Base-by-base conservation (phyloP, 2,329 filamentous ascomycete species). In the Penicillium sp. region DNA sequence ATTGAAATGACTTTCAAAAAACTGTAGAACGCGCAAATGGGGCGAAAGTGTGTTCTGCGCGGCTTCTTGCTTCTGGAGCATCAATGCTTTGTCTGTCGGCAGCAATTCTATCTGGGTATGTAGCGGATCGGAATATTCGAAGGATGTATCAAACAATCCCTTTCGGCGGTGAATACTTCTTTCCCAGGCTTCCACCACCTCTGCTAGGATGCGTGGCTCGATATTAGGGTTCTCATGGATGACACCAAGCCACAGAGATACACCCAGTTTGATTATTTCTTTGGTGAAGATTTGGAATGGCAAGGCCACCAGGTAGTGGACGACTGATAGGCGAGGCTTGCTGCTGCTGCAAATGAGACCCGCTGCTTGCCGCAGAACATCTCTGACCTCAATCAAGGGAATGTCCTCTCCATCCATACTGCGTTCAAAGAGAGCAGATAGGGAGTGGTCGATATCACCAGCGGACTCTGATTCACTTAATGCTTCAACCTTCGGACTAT, bases 221-320 rank as follows among this genome's bases (percentile, higher is more conserved):
- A 97, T 88, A 55, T 85, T 84, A 3, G 93, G 90, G 68, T 96
- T 98, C 73, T 99, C 95, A 67, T 98, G 95, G 68, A 98, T 96
- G 14, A 98, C 90, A 26, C 95, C 95, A 59, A 97, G 86, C 95
- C 95, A 99, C 7, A 99, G 80, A 4, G 95, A 97, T 35, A 97
- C 90, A 6, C 95, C 96, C 50, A 98, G 85, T 71, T 96, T 96
- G 72, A 99, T 95, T 2, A 93, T 95, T 68, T 96, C 90, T 72
- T 96, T 96, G 5, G 90, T 96, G 72, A 99, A 98, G 47, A 96
- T 85, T 42, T 86, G 85, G 74, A 99, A 99, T 0, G 95, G 96
- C 59, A 99, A 95, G 64, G 86, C 88, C 60, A 99, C 93, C 16
- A 99, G 82, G 68, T 96, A 89, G 68, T 93, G 90, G 13, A 91